Evolutionary conservation across 192 early-diverging fungal species (phyloP), one percentile per base, ranked within the genome.

Genomic region (Coemansia nantahalensis): DNA sequence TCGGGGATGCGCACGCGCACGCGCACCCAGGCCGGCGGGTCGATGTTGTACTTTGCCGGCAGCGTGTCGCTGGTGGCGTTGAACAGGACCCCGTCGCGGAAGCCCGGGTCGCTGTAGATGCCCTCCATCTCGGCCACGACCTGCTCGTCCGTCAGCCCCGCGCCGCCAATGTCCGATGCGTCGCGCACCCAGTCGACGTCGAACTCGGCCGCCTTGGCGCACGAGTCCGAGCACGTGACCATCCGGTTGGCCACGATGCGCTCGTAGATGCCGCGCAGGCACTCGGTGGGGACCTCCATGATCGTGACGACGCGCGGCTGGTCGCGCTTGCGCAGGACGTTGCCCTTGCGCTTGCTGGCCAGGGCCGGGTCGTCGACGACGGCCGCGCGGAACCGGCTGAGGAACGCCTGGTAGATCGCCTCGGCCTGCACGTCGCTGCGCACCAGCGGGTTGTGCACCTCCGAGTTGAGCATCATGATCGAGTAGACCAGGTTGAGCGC

Each of bases 321-420:
- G 49, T 78, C 75, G 54, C 75, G 75, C 63, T 78, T 78, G 37
- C 75, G 62, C 64, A 78, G 56, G 21, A 78, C 75, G 37, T 71
- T 78, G 59, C 64, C 75, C 54, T 78, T 78, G 63, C 75, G 75
- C 55, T 56, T 55, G 51, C 42, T 59, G 22, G 62, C 42, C 16
- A 77, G 45, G 22, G 62, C 75, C 2, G 67, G 75, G 37, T 78
- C 75, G 56, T 71, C 75, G 22, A 78, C 75, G 11, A 78, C 64
- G n/a, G 75, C 58, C 14, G 64, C 75, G 37, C 65, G 68, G 56
- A 78, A 78, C 48, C 66, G 66, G 45, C 49, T 37, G n/a, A 64
- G 23, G 31, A 78, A 58, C 14, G 62, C 63, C 39, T 68, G 75
- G 48, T 53, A 78, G 17, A 59, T 68, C 0, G 59, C 56, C 13